phyloP scores from a whole-genome alignment of 2,329 filamentous ascomycete genomes.

The Stromatinia cepivora region DNA sequence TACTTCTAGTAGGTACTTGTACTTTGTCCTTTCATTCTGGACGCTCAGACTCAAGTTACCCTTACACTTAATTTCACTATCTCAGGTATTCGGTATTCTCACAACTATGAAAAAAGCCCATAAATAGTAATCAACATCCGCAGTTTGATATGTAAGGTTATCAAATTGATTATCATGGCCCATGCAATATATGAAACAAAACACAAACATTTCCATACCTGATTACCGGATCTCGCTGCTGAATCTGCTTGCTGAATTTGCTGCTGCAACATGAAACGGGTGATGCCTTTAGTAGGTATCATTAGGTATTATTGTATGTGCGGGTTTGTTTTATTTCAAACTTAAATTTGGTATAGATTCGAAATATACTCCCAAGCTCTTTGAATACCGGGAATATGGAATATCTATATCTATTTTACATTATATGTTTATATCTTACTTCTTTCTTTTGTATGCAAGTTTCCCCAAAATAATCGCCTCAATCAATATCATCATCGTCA shows the following conservation, averaged over 20 bases:
- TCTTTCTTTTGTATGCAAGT: not conserved
- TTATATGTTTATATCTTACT: not conserved
- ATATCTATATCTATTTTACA: not conserved
- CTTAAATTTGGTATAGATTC: not conserved
- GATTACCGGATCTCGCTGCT: not conserved
- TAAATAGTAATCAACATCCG: not conserved
- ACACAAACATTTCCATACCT: not conserved
- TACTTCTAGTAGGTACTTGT: no score
- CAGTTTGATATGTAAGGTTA: not conserved
- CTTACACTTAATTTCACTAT: no score
- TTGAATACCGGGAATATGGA: not conserved
- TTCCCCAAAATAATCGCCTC: not conserved
- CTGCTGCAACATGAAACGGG: not conserved
- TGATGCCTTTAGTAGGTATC: not conserved
- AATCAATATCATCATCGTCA: slow-evolving; percentile 15
- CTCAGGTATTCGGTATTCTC: not conserved
- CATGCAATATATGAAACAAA: not conserved
- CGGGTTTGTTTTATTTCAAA: not conserved
- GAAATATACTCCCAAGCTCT: not conserved
- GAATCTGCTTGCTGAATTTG: not conserved
- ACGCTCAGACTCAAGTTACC: no score
- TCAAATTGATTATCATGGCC: not conserved
- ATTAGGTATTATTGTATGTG: not conserved
- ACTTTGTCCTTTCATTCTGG: no score
- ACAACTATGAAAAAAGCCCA: not conserved